Base-by-base conservation (phyloP, 2,329 filamentous ascomycete genomes). In the Phaeosphaeriaceae sp. region DNA sequence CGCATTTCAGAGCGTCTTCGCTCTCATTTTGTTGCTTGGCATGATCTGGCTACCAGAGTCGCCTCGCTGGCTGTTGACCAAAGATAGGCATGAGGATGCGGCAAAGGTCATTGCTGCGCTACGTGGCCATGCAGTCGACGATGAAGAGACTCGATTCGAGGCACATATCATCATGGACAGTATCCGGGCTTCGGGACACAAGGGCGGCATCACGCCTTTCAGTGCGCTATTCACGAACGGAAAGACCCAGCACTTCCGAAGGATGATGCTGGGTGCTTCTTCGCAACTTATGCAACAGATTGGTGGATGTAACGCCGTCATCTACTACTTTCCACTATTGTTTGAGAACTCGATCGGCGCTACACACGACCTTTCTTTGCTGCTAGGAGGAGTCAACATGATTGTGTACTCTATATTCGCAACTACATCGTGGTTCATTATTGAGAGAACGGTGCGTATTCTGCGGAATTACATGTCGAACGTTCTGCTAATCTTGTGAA, bases 141-240 rank as follows among this genome's bases (percentile, higher is more conserved):
- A 85, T 62, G 78, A 81, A 9, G 84, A 89, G 68, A 88, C 88
- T 2, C 80, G 83, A 48, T 70, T 83, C 10, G 86, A 91, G 75
- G 84, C 85, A 67, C 85, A 89, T 54, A 87, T 90, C 0, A 88
- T 91, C n/a, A 78, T 87, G n/a, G 90, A 93, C 68, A 76, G 75
- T 55, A 79, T 81, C 57, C 73, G 74, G 13, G 77, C 76, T 5
- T 77, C 78, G 19, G 78, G 79, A 28, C 77, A 78, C 68, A 70
- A 76, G 35, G 77, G 77, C 11, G 77, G 79, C 42, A 75, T 74
- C 60, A 80, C 76, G 8, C 77, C 77, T 1, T 77, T 84, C 71
- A 85, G 82, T 63, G 83, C 85, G 0, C 80, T 89, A 1, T 82
- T 89, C 68, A 88, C 86, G 1, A 81, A 83, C 50, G 87, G 88